Evolutionary conservation across 2,329 filamentous ascomycete genomes (phyloP).

Genomic region (Gaeumannomyces sp.): DNA sequence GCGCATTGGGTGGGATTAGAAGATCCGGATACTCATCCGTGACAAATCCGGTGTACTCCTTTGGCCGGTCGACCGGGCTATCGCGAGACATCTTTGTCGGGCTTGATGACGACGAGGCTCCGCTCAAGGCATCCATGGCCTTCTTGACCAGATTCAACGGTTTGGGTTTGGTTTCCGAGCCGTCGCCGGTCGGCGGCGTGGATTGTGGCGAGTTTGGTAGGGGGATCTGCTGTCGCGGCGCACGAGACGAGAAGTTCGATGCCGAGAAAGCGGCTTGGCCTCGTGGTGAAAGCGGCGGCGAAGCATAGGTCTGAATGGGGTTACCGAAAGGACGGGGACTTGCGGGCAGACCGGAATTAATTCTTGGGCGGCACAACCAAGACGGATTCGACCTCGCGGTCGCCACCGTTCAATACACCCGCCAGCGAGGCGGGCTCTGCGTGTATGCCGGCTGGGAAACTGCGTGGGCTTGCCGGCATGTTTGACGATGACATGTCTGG

Average conservation of each 20-base stretch:
- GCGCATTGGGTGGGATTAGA: conserved; percentile 77
- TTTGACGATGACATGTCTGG: conserved; percentile 23
- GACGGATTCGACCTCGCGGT: conserved; percentile 14
- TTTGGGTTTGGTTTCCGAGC: conserved; percentile 29
- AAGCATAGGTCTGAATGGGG: conserved; percentile 43
- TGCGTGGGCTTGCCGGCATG: conserved; percentile 33
- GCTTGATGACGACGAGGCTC: conserved; percentile 17
- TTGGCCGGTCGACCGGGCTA: conserved; percentile 36
- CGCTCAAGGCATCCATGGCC: conserved; percentile 15
- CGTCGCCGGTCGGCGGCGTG: conserved; percentile 41
- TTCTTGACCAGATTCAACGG: conserved; percentile 34
- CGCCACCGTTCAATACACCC: conserved; percentile 39
- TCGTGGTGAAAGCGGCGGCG: conserved; percentile 68
- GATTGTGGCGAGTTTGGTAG: conserved; percentile 63
- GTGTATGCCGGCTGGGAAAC: conserved; percentile 25
- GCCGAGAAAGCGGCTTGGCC: conserved; percentile 17
- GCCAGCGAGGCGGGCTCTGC: conserved; percentile 43
- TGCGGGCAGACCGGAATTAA: conserved; percentile 54
- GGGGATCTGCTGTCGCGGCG: conserved; percentile 67
- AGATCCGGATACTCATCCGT: conserved; percentile 84
- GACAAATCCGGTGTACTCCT: conserved; percentile 67
- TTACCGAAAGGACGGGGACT: conserved; percentile 51
- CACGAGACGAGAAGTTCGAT: conserved; percentile 57
- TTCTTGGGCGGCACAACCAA: conserved; percentile 35
- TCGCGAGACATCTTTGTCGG: conserved; percentile 28